Evolutionary conservation across 1,284 basidiomycete species (phyloP), one percentile per base, ranked within the genome.

Genomic region (Apiotrichum gracile): DNA sequence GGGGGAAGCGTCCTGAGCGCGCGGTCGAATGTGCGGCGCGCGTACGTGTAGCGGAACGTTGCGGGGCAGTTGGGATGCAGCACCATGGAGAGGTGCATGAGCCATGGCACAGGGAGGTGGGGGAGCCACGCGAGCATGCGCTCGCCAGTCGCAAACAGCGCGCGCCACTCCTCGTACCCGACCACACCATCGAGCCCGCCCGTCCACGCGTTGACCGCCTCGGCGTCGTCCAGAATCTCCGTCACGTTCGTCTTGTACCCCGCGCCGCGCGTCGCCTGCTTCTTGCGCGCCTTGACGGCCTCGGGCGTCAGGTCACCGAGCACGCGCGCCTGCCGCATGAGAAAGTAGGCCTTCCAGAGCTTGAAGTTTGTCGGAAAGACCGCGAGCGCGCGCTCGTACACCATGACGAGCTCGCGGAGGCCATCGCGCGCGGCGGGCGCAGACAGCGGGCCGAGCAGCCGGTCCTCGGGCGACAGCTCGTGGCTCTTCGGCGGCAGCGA

Each of bases 91-190:
- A 92, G 79, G 75, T 98, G 98, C 76, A 90, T 83, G 41, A 97
- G 76, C 96, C 96, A 98, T 66, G 97, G 72, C 39, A 91, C 85
- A 2, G 96, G 96, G 71, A 98, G 83, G 51, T 72, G 66, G n/a
- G 58, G 90, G 48, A 97, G 76, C 87, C 91, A 97, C 82, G 88
- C 90, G 33, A 99, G 78, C 51, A 90, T 89, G 58, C 96, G 82
- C 70, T 99, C 96, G 68, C 91, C 94, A 0, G 84, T 83, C 6
- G 91, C 88, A 9, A 94, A 82, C 6, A 98, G 80, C 21, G 85
- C 79, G 67, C 84, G 88, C 96, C 96, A 99, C 74, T 99, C 96
- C 58, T 88, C 85, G 83, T 86, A 94, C 3, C 94, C 96, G 21
- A 96, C 80, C 5, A 89, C 79, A 5, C 87, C 85, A 68, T 98